Evolutionary conservation across 2,329 filamentous ascomycete species (phyloP), one percentile per base, ranked within the genome.

Genomic region (Sordariomycetes sp.): DNA sequence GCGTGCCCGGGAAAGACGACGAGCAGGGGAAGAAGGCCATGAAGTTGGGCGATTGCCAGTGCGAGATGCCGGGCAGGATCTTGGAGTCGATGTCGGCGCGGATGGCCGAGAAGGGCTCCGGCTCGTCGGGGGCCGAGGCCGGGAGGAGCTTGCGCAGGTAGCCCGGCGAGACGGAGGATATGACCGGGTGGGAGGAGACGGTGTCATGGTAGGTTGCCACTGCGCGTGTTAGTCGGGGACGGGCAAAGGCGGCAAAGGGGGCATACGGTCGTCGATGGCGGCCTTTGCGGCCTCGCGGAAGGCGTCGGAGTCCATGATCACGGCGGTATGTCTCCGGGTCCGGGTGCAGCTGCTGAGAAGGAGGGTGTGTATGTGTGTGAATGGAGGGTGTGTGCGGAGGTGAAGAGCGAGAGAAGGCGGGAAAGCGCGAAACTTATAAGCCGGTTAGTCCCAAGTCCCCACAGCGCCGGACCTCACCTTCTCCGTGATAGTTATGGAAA

Each of bases 1-100:
- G 80, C 70, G 96, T 93, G 32, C 86, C 83, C 0, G 93, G 91
- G 68, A 87, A 97, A 40, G 87, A 89, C 57, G 86, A 85, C 25
- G 83, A 85, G 55, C 90, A 90, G 1, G 93, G 89, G 73, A 94
- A 97, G 78, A 95, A 97, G 52, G 93, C 93, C 83, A 97, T 90
- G 79, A 96, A 97, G 68, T 93, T 91, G 18, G 90, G 93, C 2
- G 86, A 90, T 69, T 96, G 87, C 91, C 93, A 97, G 73, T 97
- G 93, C 0, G 93, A 97, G 58, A 97, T 78, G 6, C 93, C 93
- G 0, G 93, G 93, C 69, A 96, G 83, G 68, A 97, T 96, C 69
- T 94, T 89, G 52, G 80, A 75, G 65, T 92, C 87, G 56, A 97
- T 85, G 69, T 97, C 93, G 59, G 83, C 79, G 65, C 90, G 88